phyloP scores from a whole-genome alignment of 495 filamentous ascomycete genomes.

The Penicillium argentinense region DNA sequence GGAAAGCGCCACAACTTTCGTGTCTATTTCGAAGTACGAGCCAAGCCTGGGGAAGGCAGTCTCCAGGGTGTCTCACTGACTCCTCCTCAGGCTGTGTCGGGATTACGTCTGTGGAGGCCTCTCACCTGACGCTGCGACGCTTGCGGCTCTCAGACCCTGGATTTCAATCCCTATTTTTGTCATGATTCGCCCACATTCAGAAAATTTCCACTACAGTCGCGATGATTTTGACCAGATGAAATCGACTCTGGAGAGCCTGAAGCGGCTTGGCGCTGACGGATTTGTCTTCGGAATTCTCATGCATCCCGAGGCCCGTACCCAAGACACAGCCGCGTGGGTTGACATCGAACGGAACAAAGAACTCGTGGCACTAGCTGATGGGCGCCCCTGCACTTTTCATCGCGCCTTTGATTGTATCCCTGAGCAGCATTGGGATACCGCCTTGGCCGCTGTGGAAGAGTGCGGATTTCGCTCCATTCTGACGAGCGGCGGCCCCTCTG shows the following conservation, averaged over 20 bases:
- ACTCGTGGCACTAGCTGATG: slow-evolving; percentile 39
- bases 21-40: no score
- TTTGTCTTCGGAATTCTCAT: slow-evolving; percentile 52
- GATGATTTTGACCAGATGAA: slow-evolving; percentile 44
- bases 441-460: slow-evolving; percentile 30
- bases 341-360: slow-evolving; percentile 36
- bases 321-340: slow-evolving; percentile 16
- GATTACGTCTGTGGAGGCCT: slow-evolving; percentile 36
- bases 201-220: slow-evolving; percentile 40
- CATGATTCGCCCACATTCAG: slow-evolving; percentile 50
- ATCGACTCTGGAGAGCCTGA: slow-evolving; percentile 30
- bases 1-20: no score
- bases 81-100: slow-evolving; percentile 18
- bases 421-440: slow-evolving; percentile 23
- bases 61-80: not conserved
- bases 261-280: slow-evolving; percentile 37
- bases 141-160: slow-evolving; percentile 23
- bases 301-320: slow-evolving; percentile 1
- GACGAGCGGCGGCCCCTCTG: slow-evolving; percentile 44
- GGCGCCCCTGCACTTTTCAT: slow-evolving; percentile 53
- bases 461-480: slow-evolving; percentile 49
- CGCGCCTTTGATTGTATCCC: slow-evolving; percentile 50
- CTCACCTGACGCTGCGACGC: slow-evolving; percentile 13
- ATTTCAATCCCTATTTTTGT: slow-evolving; percentile 44
- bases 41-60: no score